Conservation (phyloP, 805 yeast species). For the Zygoascus tannicola region DNA sequence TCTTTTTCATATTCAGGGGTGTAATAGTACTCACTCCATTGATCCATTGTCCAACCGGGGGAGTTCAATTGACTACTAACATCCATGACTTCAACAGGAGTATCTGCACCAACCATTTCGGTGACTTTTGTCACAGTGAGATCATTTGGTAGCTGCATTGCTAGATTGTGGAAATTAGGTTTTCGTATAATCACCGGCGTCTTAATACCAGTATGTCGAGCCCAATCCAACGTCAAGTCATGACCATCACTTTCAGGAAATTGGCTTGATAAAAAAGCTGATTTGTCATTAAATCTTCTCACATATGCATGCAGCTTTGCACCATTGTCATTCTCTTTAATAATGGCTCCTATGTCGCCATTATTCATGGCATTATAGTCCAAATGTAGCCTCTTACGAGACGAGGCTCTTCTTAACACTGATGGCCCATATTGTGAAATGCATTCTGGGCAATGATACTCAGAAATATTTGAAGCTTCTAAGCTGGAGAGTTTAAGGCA, state of each 20-base stretch:
- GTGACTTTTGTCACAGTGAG: conserved; percentile 51
- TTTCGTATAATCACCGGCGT: conserved; percentile 41
- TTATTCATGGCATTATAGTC: conserved; percentile 75
- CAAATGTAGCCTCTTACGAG: conserved; percentile 44
- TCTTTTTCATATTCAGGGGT: conserved; percentile 40
- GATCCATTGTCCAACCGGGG: conserved; percentile 56
- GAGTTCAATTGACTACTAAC: conserved; percentile 62
- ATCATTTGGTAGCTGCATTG: conserved; percentile 45
- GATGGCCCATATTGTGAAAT: conserved; percentile 40
- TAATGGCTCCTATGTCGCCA: conserved; percentile 37
- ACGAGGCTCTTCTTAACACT: conserved; percentile 41
- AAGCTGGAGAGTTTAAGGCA: conserved; percentile 36
- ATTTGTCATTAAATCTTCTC: conserved; percentile 8
- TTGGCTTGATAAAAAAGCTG: conserved; percentile 24
- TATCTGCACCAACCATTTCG: conserved; percentile 51
- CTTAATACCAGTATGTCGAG: conserved; percentile 26
- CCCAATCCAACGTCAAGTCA: conserved; percentile 33
- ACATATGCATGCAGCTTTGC: background rate
- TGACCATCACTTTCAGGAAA: conserved; percentile 26
- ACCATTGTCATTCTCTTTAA: background rate
- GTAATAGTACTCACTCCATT: conserved; percentile 67
- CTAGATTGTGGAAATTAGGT: conserved; percentile 28
- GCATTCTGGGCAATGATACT: conserved; percentile 52
- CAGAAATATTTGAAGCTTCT: conserved; percentile 33
- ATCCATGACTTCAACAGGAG: conserved; percentile 76